Conservation (phyloP, 2,329 filamentous ascomycete species). For the Ophiostoma triangulosporum region DNA sequence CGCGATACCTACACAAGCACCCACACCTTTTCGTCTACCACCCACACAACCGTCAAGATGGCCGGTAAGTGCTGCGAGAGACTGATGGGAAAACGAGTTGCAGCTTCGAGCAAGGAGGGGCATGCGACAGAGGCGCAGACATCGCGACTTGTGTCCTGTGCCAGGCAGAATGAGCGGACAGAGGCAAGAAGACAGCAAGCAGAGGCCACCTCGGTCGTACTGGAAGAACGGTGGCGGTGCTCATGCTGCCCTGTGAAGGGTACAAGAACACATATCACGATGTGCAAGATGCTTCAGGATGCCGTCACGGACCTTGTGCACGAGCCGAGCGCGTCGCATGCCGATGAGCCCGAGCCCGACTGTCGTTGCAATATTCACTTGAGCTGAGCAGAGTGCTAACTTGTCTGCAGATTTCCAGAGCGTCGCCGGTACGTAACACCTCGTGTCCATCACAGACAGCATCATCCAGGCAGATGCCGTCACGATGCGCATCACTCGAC, state of each 20-base stretch:
- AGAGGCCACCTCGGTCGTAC: no score
- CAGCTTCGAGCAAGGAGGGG: background rate
- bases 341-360: no score
- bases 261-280: no score
- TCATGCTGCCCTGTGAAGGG: no score
- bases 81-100: background rate
- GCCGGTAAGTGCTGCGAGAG: background rate
- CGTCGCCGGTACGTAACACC: conserved; percentile 10
- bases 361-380: background rate
- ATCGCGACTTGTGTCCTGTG: background rate
- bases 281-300: no score
- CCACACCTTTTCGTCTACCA: background rate
- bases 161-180: background rate
- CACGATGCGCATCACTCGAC: background rate
- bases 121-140: background rate
- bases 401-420: conserved; percentile 6
- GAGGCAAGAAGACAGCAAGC: background rate
- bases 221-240: no score
- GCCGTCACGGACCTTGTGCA: no score
- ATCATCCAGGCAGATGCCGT: background rate
- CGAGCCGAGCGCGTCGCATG: background rate
- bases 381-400: background rate
- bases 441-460: no score
- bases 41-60: background rate
- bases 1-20: background rate